Conservation (phyloP, 176 grass and related monocot genomes). For the Sorghum bicolor region DNA sequence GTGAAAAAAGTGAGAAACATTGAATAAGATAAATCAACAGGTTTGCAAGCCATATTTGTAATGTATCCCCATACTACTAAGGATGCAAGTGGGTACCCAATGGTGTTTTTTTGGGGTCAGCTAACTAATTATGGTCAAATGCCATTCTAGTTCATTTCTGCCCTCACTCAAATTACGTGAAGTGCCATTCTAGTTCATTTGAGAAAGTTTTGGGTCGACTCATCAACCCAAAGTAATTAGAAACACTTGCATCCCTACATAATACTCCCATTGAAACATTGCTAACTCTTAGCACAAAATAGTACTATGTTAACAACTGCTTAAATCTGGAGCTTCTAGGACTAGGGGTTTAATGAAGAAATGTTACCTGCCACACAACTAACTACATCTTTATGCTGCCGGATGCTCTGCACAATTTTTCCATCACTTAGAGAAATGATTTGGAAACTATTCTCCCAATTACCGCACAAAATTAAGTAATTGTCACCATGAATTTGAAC, state of each 20-base stretch:
- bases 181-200: neutral
- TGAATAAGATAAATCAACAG: neutral
- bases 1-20: neutral
- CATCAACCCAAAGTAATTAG: neutral
- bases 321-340: conserved; percentile 25
- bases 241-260: neutral
- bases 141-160: neutral
- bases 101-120: neutral
- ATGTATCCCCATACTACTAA: neutral
- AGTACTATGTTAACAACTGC: neutral
- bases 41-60: conserved; percentile 6
- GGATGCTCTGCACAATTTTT: conserved; percentile 91
- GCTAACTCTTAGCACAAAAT: conserved; percentile 16
- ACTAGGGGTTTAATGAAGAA: conserved; percentile 15
- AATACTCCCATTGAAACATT: neutral
- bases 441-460: conserved; percentile 99
- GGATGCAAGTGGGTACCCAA: neutral
- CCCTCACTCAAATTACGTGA: neutral
- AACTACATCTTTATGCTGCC: conserved; percentile 98
- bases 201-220: neutral
- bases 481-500: conserved; percentile 82
- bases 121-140: neutral
- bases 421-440: conserved; percentile 89
- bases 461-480: conserved; percentile 92
- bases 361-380: conserved; percentile 89